Base-by-base conservation (phyloP, 202 grass and related monocot genomes). In the Schoenoplectus tabernaemontani region DNA sequence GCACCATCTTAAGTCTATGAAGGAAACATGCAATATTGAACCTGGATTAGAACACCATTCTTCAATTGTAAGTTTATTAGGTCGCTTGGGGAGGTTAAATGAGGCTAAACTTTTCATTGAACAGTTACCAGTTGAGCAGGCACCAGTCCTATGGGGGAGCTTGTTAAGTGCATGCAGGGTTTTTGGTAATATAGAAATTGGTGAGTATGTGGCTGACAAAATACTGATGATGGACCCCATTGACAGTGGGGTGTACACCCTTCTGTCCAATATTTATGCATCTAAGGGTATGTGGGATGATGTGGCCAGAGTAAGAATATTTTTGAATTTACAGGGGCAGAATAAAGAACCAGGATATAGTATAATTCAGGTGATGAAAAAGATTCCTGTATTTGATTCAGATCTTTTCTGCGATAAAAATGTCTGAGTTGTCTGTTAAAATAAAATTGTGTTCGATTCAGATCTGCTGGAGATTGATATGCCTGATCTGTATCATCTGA, bases 211-310 rank as follows among this genome's bases (percentile, higher is more conserved):
- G 0, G 86, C 90, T 76, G 84, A 93, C 84, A 91, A 87, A 84
- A 82, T 87, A 36, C 62, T 93, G 53, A 83, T 79, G 75, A 74
- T 0, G 5, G 84, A 96, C 85, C 93, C 93, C 1, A 73, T 48
- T 69, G 82, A 96, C 12, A 90, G 87, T 76, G 82, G 82, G 11
- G 80, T 88, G 46, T 92, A 85, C 65, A 86, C 91, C 59, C 83
- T 96, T 72, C 10, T 96, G 37, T 96, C 93, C 13, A 92, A 90
- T 85, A 92, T 96, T 57, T 92, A 91, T 82, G 89, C 93, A 65
- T 92, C 87, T 48, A 92, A 87, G 84, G 87, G 86, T 64, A 84
- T 90, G 80, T 96, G 89, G 93, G 30, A 37, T 68, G 86, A 92
- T 92, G 93, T 66, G 26, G 79, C 86, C 61, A 87, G 86, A 83